Evolutionary conservation across 176 grass and related monocot genomes (phyloP).

Genomic region (Triticum timopheevii): DNA sequence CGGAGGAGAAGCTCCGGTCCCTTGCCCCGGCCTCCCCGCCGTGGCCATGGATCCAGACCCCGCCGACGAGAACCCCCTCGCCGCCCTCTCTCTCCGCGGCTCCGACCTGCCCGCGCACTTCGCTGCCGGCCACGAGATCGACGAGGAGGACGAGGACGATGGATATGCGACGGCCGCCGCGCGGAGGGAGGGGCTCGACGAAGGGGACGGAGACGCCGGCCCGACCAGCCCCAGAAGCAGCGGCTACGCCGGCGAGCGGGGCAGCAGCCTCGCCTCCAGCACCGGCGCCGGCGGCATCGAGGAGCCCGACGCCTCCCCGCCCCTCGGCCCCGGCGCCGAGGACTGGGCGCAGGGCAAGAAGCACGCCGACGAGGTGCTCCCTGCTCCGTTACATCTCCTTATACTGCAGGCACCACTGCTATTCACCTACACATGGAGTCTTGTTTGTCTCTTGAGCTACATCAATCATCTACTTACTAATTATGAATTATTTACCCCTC

Average conservation of each 20-base stretch:
- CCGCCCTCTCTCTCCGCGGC: conserved; percentile 38
- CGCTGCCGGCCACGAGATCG: conserved; percentile 19
- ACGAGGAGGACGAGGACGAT: conserved; percentile 40
- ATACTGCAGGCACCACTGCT: too few species aligned
- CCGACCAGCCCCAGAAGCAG: conserved; percentile 76
- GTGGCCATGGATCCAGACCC: neutral
- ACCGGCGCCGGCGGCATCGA: conserved; percentile 48
- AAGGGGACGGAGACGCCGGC: conserved; percentile 32
- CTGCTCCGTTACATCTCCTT: too few species aligned
- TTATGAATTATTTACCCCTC: too few species aligned
- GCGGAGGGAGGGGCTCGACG: conserved; percentile 35
- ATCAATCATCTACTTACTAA: too few species aligned
- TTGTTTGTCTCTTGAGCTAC: too few species aligned
- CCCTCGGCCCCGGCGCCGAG: too few species aligned
- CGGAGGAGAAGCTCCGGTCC: too few species aligned
- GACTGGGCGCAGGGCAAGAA: too few species aligned
- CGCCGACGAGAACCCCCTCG: neutral
- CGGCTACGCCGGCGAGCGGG: conserved; percentile 83
- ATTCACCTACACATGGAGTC: too few species aligned
- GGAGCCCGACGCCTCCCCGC: conserved; percentile 23
- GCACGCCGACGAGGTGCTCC: too few species aligned
- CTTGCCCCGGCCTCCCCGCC: too few species aligned
- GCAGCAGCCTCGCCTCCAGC: conserved; percentile 81
- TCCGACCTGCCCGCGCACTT: conserved; percentile 66
- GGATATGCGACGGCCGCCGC: conserved; percentile 38